Evolutionary conservation across 148 eudicot genomes (phyloP), one percentile per base, ranked within the genome.

Genomic region (Polygonum maritimum): DNA sequence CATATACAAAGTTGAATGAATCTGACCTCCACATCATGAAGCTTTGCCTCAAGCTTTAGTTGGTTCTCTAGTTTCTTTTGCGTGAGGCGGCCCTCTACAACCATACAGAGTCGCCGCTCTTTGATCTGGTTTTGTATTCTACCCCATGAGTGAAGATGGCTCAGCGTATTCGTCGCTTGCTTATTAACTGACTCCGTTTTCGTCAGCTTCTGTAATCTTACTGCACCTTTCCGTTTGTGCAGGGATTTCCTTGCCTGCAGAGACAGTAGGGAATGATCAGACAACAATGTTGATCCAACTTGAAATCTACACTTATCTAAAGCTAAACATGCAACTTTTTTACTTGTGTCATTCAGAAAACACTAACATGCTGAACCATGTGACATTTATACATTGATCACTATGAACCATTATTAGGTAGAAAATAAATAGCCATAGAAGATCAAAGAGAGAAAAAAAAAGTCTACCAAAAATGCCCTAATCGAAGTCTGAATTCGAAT

Each of bases 31-130:
- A 90, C 49, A 73, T 87, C 96, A 58, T 91, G 92, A 77, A 91
- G 91, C 83, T 88, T 95, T 47, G 92, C 94, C 83, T 90, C 99
- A 39, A 95, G 91, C 85, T 89, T 95, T 67, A 86, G 65, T 80
- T 95, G 97, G 81, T 87, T 90, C 78, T 92, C 97, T 26, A 95
- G 77, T 79, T 84, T 89, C 85, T 91, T 92, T 77, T 95, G 99
- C 76, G 79, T 90, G 18, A 84, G 81, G 35, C 91, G 89, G 71
- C 88, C 91, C 79, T 95, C 97, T 13, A 51, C 75, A 38, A 89
- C 99, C 99, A 95, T 92, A 48, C 82, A 79, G 40, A 79, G 77
- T 78, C 99, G 85, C n/a, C 96, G 94, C 31, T 93, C 85, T 83
- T 81, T 89, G 74, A 95, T 87, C 81, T 95, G 82, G 26, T 86